A percentile compares a stretch with the other conserved stretches of the same genome.
Evolutionary conservation across 2,329 filamentous ascomycete species (phyloP).

Genomic region (Neocatenulostroma microsporum): DNA sequence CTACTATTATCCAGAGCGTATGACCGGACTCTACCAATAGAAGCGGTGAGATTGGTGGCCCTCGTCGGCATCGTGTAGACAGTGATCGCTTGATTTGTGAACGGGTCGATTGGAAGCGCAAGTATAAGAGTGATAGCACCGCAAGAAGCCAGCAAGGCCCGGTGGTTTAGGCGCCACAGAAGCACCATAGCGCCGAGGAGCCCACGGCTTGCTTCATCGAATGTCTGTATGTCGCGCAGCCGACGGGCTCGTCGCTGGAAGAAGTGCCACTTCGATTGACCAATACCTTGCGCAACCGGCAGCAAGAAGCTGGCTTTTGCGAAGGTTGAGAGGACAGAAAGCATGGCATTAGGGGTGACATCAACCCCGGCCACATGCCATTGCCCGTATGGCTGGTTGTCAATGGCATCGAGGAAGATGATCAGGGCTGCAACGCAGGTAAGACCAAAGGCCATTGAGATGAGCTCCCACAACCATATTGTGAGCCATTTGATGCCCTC

Average conservation of each 20-base stretch:
- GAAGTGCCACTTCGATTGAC: slow-evolving; percentile 14
- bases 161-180: background rate
- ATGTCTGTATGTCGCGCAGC: background rate
- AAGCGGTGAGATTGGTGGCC: too few species aligned
- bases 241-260: slow-evolving; percentile 4
- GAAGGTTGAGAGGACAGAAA: slow-evolving; percentile 6
- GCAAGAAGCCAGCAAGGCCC: too few species aligned
- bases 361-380: background rate
- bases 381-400: background rate
- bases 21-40: too few species aligned
- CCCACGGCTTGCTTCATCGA: background rate
- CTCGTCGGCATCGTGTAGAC: too few species aligned
- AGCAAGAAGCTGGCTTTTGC: slow-evolving; percentile 10
- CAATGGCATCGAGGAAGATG: background rate
- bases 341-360: slow-evolving; percentile 12
- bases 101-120: too few species aligned
- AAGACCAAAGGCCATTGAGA: background rate
- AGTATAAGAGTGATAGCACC: too few species aligned
- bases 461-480: background rate
- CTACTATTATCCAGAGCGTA: too few species aligned
- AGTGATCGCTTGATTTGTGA: too few species aligned
- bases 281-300: slow-evolving; percentile 10
- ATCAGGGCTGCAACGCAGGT: background rate
- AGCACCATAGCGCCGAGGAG: background rate
- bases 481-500: too few species aligned